Base-by-base conservation (phyloP, 176 grass and related monocot species). In the Leersia perrieri region DNA sequence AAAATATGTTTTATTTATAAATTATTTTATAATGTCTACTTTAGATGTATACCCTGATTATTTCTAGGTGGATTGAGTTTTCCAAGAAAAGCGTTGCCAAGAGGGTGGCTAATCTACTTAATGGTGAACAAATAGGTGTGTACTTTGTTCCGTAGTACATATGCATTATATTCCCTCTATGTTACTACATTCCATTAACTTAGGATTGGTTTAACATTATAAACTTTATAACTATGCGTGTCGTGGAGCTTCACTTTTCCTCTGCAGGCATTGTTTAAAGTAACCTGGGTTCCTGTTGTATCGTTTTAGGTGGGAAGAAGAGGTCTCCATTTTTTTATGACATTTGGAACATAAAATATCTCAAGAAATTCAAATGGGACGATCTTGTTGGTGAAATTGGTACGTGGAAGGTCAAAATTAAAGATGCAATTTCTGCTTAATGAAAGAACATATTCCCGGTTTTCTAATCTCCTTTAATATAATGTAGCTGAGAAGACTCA, bases 361-460 rank as follows among this genome's bases (percentile, higher is more conserved):
- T 98, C 66, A 92, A 88, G 60, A 95, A 95, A 75, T 98, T 98
- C 88, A 98, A 93, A 86, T 98, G 95, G 95, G 95, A 98, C 89
- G 95, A 98, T 75, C 90, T 95, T 20, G 88, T 88, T 81, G 85
- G 92, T 75, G 96, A 98, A 86, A 88, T 86, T 83, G 90, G 92
- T 98, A 91, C 6, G 78, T 62, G 27, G 31, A 8, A 74, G 51
- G 18, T 89, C 1, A 78, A 44, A 55, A 74, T 20, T 7, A 36
- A 64, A 53, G 32, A 53, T 74, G 69, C 39, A 44, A 61, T 32
- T 78, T 78, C 3, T 66, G 15, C 40, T 61, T 39, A 32, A 60
- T 14, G 44, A 25, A 30, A 20, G 3, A 73, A 66, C 9, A 7
- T 22, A 6, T 28, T 72, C 6, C 42, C 51, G 14, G 44, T 47